Evolutionary conservation across 768 basidiomycete genomes (phyloP).

Genomic region (Tylopilus plumbeoviolaceoides): DNA sequence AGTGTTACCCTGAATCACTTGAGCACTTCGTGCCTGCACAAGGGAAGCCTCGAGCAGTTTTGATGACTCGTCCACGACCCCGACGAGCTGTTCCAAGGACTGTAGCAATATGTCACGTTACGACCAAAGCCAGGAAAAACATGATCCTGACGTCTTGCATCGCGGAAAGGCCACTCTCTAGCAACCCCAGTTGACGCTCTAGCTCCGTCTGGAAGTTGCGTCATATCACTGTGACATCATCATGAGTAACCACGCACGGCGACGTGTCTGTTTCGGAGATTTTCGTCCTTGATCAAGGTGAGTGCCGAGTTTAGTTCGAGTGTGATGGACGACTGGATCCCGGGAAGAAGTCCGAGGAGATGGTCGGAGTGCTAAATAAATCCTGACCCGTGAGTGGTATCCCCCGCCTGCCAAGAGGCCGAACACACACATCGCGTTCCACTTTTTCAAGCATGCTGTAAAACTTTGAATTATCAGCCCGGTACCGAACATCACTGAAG

Average conservation of each 20-base stretch:
- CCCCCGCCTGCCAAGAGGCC: background rate
- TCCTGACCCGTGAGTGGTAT: background rate
- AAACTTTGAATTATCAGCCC: conserved; percentile 23
- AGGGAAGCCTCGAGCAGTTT: conserved; percentile 31
- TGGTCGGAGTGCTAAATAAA: conserved; percentile 24
- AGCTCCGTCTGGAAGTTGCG: conserved; percentile 25
- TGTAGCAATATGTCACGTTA: conserved; percentile 15
- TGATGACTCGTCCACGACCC: conserved; percentile 20
- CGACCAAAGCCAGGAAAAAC: conserved; percentile 9
- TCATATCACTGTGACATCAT: conserved; percentile 6
- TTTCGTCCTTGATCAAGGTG: conserved; percentile 26
- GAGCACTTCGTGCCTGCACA: conserved; percentile 30
- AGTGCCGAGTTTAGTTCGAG: conserved; percentile 23
- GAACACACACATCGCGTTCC: conserved; percentile 20
- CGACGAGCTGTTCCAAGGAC: conserved; percentile 20
- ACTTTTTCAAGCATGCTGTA: conserved; percentile 22
- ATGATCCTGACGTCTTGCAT: conserved; percentile 30
- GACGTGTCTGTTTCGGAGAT: conserved; percentile 24
- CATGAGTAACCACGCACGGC: conserved; percentile 17
- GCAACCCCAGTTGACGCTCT: conserved; percentile 24
- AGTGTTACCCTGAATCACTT: conserved; percentile 35
- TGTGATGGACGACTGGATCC: conserved; percentile 22
- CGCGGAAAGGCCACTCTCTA: conserved; percentile 21
- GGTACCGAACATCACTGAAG: background rate
- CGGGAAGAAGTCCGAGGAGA: conserved; percentile 23